Evolutionary conservation across 139 green algal species (phyloP), one percentile per base, ranked within the genome.

Genomic region (Mychonastes homosphaera): DNA sequence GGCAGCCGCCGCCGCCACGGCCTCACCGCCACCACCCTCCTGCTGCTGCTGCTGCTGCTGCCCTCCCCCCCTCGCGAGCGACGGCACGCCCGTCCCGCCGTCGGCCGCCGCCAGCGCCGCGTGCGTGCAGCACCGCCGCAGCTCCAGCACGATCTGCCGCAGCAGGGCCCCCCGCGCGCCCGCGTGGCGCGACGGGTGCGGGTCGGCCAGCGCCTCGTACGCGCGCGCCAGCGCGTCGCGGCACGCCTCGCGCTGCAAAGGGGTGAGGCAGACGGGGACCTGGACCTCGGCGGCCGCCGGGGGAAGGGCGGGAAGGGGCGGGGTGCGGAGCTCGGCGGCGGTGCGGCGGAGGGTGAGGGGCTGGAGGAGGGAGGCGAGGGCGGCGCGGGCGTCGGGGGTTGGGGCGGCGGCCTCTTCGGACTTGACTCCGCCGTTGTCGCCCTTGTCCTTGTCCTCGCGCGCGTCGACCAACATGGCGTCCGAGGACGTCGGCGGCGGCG

Each of bases 171-270:
- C 48, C 4, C 72, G 72, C 15, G 69, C 43, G 7, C 63, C 54
- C 1, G 52, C 55, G 24, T 63, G 58, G 38, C 75, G 56, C 3
- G 61, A 56, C 15, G 69, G 68, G 32, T 77, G 76, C 18, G 71
- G 69, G 55, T 85, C 79, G 15, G 70, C 61, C 44, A 91, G 69
- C 39, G 81, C 29, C 43, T 85, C 72, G 48, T 73, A 89, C 56
- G 45, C 27, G 19, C 74, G 43, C 15, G 65, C 74, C 41, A 91
- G 74, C 49, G 83, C 58, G 0, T 53, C 59, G 39, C 72, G 69
- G 77, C 84, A 88, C 10, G 63, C 65, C 18, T 78, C 71, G 3
- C 24, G 45, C 46, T 77, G 70, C 7, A 34, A 8, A 1, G 63
- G 29, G 3, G 48, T 73, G 7, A 81, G 62, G 24, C 75, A 67